Base-by-base conservation (phyloP, 2,329 filamentous ascomycete genomes). In the Fusarium sp. region DNA sequence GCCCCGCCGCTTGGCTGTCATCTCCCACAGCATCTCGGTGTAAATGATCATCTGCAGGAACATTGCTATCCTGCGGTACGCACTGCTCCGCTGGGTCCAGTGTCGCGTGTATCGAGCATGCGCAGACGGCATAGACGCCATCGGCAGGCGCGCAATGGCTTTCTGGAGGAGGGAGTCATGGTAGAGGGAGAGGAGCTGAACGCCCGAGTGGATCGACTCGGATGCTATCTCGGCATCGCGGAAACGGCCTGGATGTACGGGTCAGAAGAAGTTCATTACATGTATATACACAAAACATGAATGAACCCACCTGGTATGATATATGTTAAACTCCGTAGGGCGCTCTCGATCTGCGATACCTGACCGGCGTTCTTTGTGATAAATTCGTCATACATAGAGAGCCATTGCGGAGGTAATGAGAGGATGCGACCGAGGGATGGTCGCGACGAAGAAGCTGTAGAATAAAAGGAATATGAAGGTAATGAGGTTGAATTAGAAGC, bases 1-100 rank as follows among this genome's bases (percentile, higher is more conserved):
- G 20, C 94, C 93, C 71, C 92, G 92, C 58, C 96, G 89, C 83
- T 97, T 97, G 31, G 95, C 95, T 31, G 93, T 90, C 96, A 99
- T 99, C 82, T 99, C 96, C 89, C 96, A 96, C n/a, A 99, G 85
- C 34, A 99, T 87, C 84, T 99, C 94, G 0, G 95, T 98, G 80
- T 98, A 98, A 76, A 96, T 93, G 29, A 98, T 93, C 84, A 97
- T 93, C 81, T 97, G 94, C 58, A 99, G 86, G 6, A 95, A 86
- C 73, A 95, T 88, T 45, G 96, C 95, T 64, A 97, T 90, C 68
- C 93, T 90, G 68, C 92, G 90, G 83, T 99, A 99, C 11, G 94
- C 87, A 6, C 88, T 86, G 78, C 88, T 91, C 76, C 88, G 89
- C 64, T 87, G 83, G 8, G 89, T 86, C 91, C 91, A 93, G 82